These are phyloP conservation scores for Russula virescens DNA, from an alignment of 768 basidiomycete species.

Conservation along the genomic window DNA sequence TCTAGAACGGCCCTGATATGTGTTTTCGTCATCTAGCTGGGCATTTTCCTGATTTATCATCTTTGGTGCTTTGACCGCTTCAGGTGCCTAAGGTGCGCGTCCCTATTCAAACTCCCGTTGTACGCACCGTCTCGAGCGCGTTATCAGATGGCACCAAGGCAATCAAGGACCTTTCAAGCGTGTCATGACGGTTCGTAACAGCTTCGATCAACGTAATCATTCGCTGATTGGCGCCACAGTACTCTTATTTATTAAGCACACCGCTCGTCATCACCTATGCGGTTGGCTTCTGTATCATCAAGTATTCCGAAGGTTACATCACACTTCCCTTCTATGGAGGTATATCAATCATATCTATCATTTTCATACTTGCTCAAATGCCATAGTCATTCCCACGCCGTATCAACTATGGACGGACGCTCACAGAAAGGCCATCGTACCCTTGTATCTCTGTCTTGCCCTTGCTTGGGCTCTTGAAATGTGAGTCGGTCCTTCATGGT, in stretches of 20 bases:
- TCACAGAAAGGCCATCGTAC: conserved; percentile 50
- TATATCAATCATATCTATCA: conserved; percentile 24
- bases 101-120: background rate
- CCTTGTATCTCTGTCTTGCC: conserved; percentile 58
- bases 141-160: conserved; percentile 60
- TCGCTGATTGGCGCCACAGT: conserved; percentile 37
- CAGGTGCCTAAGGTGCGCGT: conserved; percentile 58
- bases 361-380: background rate
- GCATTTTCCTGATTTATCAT: conserved; percentile 60
- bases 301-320: conserved; percentile 64
- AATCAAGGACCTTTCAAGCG: conserved; percentile 73
- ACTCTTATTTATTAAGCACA: conserved; percentile 62
- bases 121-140: background rate
- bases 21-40: conserved; percentile 42
- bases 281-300: conserved; percentile 62
- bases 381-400: conserved; percentile 61
- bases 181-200: conserved; percentile 67
- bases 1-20: background rate
- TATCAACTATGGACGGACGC: conserved; percentile 48
- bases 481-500: conserved; percentile 37
- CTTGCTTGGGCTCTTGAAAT: conserved; percentile 71
- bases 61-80: conserved; percentile 79
- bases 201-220: background rate
- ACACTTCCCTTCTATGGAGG: conserved; percentile 41
- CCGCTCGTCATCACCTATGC: conserved; percentile 58